Evolutionary conservation across 192 early-diverging fungal species (phyloP).

Genomic region (Linnemannia exigua): DNA sequence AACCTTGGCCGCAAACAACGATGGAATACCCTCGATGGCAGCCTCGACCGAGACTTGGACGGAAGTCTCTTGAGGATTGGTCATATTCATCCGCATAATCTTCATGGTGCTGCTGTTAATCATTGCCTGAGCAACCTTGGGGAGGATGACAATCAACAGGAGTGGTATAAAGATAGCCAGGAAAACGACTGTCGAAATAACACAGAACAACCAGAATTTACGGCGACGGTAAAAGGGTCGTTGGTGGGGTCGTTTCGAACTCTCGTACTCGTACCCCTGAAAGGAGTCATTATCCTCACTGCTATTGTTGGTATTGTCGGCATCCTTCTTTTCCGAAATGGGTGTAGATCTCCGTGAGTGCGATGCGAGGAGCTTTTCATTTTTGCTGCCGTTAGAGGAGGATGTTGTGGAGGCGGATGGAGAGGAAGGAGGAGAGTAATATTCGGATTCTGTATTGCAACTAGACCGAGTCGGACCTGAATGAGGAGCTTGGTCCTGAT

Average conservation of each 20-base stretch:
- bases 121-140: slow-evolving; percentile 60
- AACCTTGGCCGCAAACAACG: slow-evolving; percentile 63
- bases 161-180: slow-evolving; percentile 61
- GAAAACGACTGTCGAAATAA: slow-evolving; percentile 43
- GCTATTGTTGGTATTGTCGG: neutral
- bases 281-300: slow-evolving; percentile 9
- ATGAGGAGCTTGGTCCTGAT: slow-evolving; percentile 25
- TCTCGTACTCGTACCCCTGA: slow-evolving; percentile 32
- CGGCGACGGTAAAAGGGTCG: slow-evolving; percentile 59
- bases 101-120: slow-evolving; percentile 59
- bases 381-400: neutral
- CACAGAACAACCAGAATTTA: slow-evolving; percentile 65
- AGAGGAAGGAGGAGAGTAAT: slow-evolving; percentile 8
- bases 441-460: neutral
- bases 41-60: slow-evolving; percentile 45
- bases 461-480: slow-evolving; percentile 3
- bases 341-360: neutral
- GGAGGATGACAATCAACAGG: slow-evolving; percentile 64
- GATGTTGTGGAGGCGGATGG: slow-evolving; percentile 9
- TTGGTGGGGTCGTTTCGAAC: slow-evolving; percentile 32
- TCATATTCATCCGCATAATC: slow-evolving; percentile 55
- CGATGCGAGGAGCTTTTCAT: neutral
- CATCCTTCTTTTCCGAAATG: neutral
- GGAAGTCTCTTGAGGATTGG: slow-evolving; percentile 32
- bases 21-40: slow-evolving; percentile 54